Evolutionary conservation across 1,139 yeast species (phyloP).

Genomic region (Saccharomyces uvarum): DNA sequence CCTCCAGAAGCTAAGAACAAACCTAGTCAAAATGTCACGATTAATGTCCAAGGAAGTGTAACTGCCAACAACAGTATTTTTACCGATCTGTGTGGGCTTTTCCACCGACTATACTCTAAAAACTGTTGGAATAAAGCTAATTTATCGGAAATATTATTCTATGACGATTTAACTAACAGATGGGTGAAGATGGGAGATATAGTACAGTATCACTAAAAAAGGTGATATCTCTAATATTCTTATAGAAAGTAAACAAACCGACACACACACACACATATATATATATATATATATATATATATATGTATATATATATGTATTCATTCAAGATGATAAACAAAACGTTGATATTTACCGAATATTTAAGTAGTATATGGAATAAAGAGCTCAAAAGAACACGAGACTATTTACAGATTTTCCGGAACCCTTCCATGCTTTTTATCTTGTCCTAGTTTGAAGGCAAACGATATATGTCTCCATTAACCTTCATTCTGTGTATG

Average conservation of each 20-base stretch:
- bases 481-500: constrained; percentile 40
- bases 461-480: constrained; percentile 47
- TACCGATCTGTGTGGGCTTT: background rate
- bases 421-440: background rate
- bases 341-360: background rate
- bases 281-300: background rate
- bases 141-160: background rate
- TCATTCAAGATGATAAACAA: background rate
- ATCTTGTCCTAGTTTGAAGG: constrained; percentile 22
- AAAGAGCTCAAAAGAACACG: background rate
- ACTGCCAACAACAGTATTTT: background rate
- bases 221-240: background rate
- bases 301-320: background rate
- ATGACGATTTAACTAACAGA: background rate
- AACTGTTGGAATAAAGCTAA: background rate
- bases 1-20: background rate
- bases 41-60: background rate
- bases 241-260: background rate
- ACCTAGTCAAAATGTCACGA: background rate
- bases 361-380: background rate
- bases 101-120: background rate
- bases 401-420: background rate
- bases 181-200: background rate
- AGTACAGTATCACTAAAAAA: background rate
- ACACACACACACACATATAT: background rate